Conservation (phyloP, 2,329 filamentous ascomycete genomes). For the Talaromyces sp. region DNA sequence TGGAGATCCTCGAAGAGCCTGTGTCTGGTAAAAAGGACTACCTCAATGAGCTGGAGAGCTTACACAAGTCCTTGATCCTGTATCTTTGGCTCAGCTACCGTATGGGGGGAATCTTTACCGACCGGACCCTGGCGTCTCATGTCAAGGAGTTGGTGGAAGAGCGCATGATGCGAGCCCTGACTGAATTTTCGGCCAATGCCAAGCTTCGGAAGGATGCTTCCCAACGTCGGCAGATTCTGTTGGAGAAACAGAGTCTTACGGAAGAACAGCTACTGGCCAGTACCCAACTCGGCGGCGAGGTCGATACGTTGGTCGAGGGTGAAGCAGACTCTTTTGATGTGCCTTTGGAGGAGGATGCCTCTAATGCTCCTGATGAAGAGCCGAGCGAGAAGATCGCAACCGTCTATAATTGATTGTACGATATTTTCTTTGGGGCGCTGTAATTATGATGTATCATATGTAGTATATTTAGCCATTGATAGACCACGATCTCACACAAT, state of each 20-base stretch:
- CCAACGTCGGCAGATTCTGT: conserved; percentile 34
- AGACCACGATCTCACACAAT: not conserved
- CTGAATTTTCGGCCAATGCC: conserved; percentile 51
- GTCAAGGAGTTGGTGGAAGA: conserved; percentile 74
- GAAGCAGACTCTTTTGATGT: conserved; percentile 7
- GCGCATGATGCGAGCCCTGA: conserved; percentile 64
- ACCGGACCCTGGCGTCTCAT: conserved; percentile 71
- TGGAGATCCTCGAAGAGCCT: conserved; percentile 66
- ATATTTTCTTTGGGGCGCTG: not conserved
- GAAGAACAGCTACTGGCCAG: conserved; percentile 28
- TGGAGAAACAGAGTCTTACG: conserved; percentile 35
- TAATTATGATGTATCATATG: not conserved
- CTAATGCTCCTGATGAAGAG: not conserved
- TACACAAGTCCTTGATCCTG: conserved; percentile 78
- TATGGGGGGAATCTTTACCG: conserved; percentile 74
- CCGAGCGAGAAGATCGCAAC: not conserved
- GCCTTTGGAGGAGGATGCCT: not conserved
- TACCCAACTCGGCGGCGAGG: conserved; percentile 15
- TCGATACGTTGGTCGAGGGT: not conserved
- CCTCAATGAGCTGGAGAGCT: conserved; percentile 64
- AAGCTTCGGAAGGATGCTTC: conserved; percentile 39
- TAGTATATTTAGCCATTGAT: not conserved
- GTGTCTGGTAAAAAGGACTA: conserved; percentile 51
- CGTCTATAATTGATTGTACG: not conserved
- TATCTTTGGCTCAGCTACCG: conserved; percentile 95